Evolutionary conservation across 163 green algal genomes (phyloP).

Genomic region (Chlorella variabilis): DNA sequence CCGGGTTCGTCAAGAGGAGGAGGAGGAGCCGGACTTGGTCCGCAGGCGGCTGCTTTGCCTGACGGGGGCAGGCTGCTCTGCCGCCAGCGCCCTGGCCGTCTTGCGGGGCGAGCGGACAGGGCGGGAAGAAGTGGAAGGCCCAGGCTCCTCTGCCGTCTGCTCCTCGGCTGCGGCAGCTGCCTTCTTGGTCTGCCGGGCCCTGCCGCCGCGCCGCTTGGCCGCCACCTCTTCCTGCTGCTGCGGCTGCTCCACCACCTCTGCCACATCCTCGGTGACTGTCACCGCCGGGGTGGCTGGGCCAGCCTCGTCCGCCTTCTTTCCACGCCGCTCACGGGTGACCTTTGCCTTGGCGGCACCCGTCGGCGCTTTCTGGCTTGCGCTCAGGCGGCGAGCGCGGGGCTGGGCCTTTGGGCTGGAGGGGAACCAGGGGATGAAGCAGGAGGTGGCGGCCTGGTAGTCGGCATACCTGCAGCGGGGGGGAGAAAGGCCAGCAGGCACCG

Average conservation of each 20-base stretch:
- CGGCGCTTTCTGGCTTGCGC: too few species aligned
- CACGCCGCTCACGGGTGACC: background rate
- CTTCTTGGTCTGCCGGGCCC: background rate
- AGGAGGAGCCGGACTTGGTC: too few species aligned
- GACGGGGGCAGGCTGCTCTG: background rate
- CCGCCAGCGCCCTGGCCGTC: background rate
- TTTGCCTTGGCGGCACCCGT: too few species aligned
- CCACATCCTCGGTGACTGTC: background rate
- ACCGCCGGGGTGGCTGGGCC: background rate
- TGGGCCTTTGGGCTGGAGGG: too few species aligned
- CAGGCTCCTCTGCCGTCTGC: background rate
- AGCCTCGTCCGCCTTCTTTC: background rate
- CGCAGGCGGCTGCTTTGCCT: conserved; percentile 25
- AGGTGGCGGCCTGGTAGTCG: conserved; percentile 43
- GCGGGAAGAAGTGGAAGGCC: background rate
- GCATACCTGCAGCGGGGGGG: conserved; percentile 26
- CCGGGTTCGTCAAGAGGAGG: too few species aligned
- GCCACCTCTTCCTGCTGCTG: background rate
- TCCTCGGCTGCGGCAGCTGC: background rate
- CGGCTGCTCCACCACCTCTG: too few species aligned
- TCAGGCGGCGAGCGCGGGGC: too few species aligned
- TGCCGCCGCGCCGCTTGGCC: background rate
- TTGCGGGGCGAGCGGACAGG: conserved; percentile 11
- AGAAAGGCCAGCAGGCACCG: background rate
- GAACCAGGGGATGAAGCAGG: conserved; percentile 40